Evolutionary conservation across 2,329 filamentous ascomycete species (phyloP).

Genomic region (Leptographium radiaticola): DNA sequence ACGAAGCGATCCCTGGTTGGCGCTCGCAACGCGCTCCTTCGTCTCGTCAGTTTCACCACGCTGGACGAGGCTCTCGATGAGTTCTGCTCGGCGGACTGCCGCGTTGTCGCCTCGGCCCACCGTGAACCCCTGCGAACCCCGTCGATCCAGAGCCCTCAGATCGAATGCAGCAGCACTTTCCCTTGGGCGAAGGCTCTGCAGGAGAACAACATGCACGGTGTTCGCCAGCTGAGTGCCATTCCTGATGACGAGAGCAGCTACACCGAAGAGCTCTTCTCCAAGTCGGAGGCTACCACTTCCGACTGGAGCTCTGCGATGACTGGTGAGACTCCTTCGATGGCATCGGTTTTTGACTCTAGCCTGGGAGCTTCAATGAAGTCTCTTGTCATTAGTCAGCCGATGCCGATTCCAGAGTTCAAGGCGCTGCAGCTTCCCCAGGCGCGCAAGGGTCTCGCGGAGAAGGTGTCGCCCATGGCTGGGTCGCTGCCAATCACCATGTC

Average conservation of each 20-base stretch:
- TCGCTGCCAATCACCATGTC: conserved; percentile 72
- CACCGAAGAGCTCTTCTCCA: conserved; percentile 73
- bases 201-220: conserved; percentile 53
- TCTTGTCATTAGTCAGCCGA: conserved; percentile 39
- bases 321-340: conserved; percentile 65
- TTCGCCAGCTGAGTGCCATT: conserved; percentile 78
- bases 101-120: conserved; percentile 71
- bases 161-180: conserved; percentile 63
- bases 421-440: conserved; percentile 16
- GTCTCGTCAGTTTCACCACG: conserved; percentile 82
- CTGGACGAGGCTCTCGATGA: conserved; percentile 86
- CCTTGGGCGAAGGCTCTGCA: conserved; percentile 90
- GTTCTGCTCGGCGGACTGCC: conserved; percentile 74
- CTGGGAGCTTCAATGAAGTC: conserved; percentile 73
- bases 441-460: conserved; percentile 15
- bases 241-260: conserved; percentile 67
- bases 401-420: conserved; percentile 20
- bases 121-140: conserved; percentile 92
- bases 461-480: conserved; percentile 46
- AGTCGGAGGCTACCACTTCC: conserved; percentile 50
- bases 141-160: conserved; percentile 76
- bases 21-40: conserved; percentile 64
- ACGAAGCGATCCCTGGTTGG: conserved; percentile 71
- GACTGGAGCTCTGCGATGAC: conserved; percentile 73
- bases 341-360: conserved; percentile 73